phyloP scores from a whole-genome alignment of 176 grass and related monocot genomes.

The Eragrostis nindensis region DNA sequence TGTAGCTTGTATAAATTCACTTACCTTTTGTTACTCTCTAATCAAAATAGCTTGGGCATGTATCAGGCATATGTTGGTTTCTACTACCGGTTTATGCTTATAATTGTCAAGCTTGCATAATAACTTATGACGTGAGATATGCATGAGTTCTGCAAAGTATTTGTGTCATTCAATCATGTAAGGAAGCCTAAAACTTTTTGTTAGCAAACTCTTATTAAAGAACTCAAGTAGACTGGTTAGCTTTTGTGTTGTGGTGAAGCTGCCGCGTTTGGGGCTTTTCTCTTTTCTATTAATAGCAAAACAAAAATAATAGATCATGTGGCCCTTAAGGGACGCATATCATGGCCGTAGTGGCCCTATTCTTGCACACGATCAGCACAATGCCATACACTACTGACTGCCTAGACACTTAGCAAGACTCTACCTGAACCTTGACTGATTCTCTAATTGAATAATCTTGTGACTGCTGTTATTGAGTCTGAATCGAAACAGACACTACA shows the following conservation, averaged over 20 bases:
- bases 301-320: neutral
- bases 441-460: neutral
- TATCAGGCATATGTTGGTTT: neutral
- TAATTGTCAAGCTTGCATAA: neutral
- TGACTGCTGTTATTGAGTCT: neutral
- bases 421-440: neutral
- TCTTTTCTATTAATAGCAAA: neutral
- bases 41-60: constrained; percentile 17
- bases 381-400: neutral
- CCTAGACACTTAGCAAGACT: neutral
- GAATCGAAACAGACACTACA: neutral
- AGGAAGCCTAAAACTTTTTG: neutral
- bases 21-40: neutral
- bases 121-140: neutral
- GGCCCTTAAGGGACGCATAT: too few relatives aligned
- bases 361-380: neutral
- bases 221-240: neutral
- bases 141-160: constrained; percentile 12
- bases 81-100: neutral
- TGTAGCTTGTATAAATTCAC: neutral
- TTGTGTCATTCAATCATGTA: constrained; percentile 2
- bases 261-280: neutral
- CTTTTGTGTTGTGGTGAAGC: neutral
- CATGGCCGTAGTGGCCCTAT: neutral
- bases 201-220: neutral